Evolutionary conservation across 1,284 basidiomycete species (phyloP), one percentile per base, ranked within the genome.

Genomic region (Wolfiporia cocos): DNA sequence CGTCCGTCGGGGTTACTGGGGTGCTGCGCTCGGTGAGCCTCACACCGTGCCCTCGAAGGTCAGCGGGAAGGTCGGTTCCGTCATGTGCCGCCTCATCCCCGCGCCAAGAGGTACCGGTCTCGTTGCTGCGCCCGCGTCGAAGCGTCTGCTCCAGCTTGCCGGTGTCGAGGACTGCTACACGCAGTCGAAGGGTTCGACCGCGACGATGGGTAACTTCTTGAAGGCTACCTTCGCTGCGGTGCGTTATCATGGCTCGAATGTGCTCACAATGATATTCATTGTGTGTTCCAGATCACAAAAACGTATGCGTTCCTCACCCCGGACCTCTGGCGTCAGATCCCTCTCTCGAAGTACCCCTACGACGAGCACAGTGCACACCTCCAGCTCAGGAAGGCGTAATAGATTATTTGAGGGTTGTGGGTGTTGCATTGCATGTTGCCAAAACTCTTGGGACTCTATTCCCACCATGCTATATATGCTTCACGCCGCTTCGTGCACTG

Each of bases 141-240:
- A 97, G 80, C 86, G 95, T 57, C 77, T 99, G 65, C 74, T 99
- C 57, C 94, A 99, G 73, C 80, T 99, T 59, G 95, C 95, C 61
- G 95, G 95, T 81, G 83, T 98, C 54, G 83, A 96, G 73, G 95
- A 98, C 67, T 76, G 75, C 62, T 94, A 94, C 76, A 97, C 95
- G 48, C 92, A 96, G 67, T 87, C 95, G 48, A 93, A 92, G 73
- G 95, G 96, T 66, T 94, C 91, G 56, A 99, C 96, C 42, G 92
- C 94, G 37, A 99, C 96, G 51, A 97, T 97, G 91, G 94, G 94
- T 68, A 99, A 99, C 78, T 98, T 98, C 82, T 85, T 99, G 74
- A 98, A 98, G 75, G 96, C 95, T 43, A 96, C 95, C 49, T 97
- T 97, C 65, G 87, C 81, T 61, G 95, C 96, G 43, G 88, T 91